phyloP scores from a whole-genome alignment of 2,329 filamentous ascomycete species.

The Cytospora chrysosperma region DNA sequence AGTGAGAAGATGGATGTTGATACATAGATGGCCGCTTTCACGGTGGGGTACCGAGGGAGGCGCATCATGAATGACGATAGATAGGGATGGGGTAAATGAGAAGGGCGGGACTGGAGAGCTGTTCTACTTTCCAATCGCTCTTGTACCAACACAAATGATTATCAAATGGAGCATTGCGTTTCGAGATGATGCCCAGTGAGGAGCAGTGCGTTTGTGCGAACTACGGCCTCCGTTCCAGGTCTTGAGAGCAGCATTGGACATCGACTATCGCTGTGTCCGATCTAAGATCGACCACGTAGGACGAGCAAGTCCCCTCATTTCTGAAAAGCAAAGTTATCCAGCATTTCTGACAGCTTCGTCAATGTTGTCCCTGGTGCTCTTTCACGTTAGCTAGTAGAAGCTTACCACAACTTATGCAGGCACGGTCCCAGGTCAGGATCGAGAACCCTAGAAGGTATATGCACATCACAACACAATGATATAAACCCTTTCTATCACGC shows the following conservation, averaged over 20 bases:
- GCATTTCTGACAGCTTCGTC: background rate
- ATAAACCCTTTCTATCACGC: too few relatives aligned
- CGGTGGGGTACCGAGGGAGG: background rate
- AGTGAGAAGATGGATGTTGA: conserved; percentile 71
- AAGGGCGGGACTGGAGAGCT: background rate
- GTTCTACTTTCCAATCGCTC: background rate
- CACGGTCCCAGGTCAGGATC: background rate
- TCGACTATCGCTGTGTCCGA: background rate
- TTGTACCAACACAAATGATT: conserved; percentile 23
- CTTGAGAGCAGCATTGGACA: background rate
- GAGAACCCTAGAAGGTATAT: background rate
- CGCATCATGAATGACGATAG: conserved; percentile 1
- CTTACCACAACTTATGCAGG: background rate
- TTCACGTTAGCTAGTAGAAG: background rate
- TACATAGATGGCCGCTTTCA: conserved; percentile 39
- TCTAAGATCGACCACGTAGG: background rate
- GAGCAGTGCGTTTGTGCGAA: background rate
- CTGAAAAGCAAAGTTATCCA: background rate
- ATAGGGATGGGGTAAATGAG: conserved; percentile 6
- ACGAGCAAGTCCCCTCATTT: background rate
- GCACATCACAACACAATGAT: too few relatives aligned
- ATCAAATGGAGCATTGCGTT: conserved; percentile 23
- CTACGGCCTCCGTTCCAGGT: background rate
- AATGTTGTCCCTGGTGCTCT: background rate
- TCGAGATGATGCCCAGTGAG: conserved; percentile 5